Evolutionary conservation across 1,284 basidiomycete species (phyloP).

Genomic region (Trametes sp.): DNA sequence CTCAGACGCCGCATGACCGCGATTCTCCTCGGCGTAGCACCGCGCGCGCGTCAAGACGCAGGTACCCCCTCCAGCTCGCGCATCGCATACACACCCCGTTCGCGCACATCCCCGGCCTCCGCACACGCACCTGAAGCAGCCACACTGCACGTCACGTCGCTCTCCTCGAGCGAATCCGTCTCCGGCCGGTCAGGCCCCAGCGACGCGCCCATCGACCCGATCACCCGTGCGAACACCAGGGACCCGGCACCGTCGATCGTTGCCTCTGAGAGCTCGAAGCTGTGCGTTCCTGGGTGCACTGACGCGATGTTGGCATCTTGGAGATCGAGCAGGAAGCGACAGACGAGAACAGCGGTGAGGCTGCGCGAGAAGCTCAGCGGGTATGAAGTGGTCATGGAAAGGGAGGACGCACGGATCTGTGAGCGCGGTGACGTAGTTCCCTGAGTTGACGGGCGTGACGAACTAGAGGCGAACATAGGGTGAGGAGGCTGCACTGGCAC

Average conservation of each 20-base stretch:
- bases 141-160: not conserved
- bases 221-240: constrained; percentile 3
- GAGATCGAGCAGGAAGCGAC: constrained; percentile 5
- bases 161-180: not conserved
- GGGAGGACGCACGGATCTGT: not conserved
- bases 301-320: not conserved
- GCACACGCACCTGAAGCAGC: too few species aligned
- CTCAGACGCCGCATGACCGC: too few species aligned
- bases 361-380: not conserved
- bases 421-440: not conserved
- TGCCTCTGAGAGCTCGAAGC: not conserved
- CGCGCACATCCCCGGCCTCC: too few species aligned
- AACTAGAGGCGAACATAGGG: not conserved
- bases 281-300: not conserved
- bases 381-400: not conserved
- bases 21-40: too few species aligned
- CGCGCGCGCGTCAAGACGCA: too few species aligned
- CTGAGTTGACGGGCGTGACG: not conserved
- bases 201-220: constrained; percentile 4
- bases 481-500: too few species aligned
- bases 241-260: not conserved
- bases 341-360: not conserved
- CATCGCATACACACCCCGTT: too few species aligned
- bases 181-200: not conserved
- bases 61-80: too few species aligned